phyloP scores from a whole-genome alignment of 805 yeast species.

The Ogataea ganodermae region DNA sequence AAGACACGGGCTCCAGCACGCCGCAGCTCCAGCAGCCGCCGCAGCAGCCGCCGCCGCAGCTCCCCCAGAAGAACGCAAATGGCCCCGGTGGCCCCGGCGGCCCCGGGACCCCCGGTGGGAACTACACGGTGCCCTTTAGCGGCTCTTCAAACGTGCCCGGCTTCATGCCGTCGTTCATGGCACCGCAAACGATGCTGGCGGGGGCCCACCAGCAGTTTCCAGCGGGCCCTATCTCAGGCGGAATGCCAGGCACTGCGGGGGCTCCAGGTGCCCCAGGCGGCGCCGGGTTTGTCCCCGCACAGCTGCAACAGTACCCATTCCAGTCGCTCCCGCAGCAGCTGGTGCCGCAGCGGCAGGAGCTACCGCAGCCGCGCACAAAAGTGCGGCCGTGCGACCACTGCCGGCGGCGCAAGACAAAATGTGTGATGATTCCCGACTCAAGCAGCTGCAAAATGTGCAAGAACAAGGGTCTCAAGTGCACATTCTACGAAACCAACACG shows the following conservation, averaged over 20 bases:
- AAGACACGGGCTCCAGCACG: neutral
- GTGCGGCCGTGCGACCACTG: conserved; percentile 83
- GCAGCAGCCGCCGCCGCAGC: neutral
- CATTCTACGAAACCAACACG: conserved; percentile 61
- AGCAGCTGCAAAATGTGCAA: conserved; percentile 77
- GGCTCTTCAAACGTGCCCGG: conserved; percentile 6
- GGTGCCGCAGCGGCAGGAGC: conserved; percentile 23
- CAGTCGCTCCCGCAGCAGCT: conserved; percentile 6
- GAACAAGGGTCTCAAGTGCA: conserved; percentile 69
- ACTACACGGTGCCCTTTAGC: neutral
- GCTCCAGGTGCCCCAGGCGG: neutral
- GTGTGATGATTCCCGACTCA: conserved; percentile 66
- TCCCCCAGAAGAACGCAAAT: neutral
- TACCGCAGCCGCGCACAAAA: conserved; percentile 43
- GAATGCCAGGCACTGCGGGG: conserved; percentile 10
- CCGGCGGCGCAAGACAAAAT: conserved; percentile 74
- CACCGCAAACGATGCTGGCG: conserved; percentile 17
- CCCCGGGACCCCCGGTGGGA: neutral
- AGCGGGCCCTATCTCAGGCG: conserved; percentile 6
- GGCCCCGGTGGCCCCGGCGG: neutral
- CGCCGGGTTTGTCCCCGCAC: conserved; percentile 5
- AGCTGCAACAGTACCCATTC: conserved; percentile 2
- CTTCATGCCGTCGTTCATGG: conserved; percentile 17
- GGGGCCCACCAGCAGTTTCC: conserved; percentile 10
- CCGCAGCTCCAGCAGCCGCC: neutral